Percentiles rank a stretch among this genome's conserved stretches.
Evolutionary conservation across 192 early-diverging fungal genomes (phyloP).

Genomic region (Spizellomyces punctatus): DNA sequence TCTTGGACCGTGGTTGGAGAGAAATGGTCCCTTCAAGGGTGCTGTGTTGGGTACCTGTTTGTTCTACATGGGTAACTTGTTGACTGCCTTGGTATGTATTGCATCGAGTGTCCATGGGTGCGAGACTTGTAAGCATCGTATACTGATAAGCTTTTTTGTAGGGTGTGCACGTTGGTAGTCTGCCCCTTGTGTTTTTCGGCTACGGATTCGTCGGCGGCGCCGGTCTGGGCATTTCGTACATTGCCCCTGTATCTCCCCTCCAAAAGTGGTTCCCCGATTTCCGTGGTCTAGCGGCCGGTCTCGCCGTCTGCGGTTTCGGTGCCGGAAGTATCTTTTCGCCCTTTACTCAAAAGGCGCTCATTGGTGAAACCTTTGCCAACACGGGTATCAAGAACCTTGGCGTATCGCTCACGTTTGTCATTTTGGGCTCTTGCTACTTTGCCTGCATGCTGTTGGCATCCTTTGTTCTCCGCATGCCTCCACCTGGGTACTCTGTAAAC

Average conservation of each 20-base stretch:
- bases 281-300: slow-evolving; percentile 73
- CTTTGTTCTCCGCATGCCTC: slow-evolving; percentile 44
- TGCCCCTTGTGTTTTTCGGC: slow-evolving; percentile 57
- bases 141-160: no score
- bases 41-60: slow-evolving; percentile 62
- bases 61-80: slow-evolving; percentile 71
- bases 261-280: slow-evolving; percentile 80
- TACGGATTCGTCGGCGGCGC: slow-evolving; percentile 73
- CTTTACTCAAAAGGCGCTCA: slow-evolving; percentile 60
- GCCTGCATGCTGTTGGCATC: slow-evolving; percentile 49
- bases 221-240: slow-evolving; percentile 74
- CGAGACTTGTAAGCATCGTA: no score
- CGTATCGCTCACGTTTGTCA: slow-evolving; percentile 65
- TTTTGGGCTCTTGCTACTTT: slow-evolving; percentile 65
- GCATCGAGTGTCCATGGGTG: no score
- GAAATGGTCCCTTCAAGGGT: slow-evolving; percentile 70
- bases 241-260: slow-evolving; percentile 72
- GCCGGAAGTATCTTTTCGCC: slow-evolving; percentile 71
- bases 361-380: slow-evolving; percentile 40
- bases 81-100: slow-evolving; percentile 53
- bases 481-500: slow-evolving; percentile 67
- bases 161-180: slow-evolving; percentile 44
- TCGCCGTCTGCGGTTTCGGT: slow-evolving; percentile 80
- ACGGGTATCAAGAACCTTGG: slow-evolving; percentile 36
- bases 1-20: slow-evolving; percentile 82